Conservation (phyloP, 1,284 basidiomycete genomes). For the Spongispora temasekensis region DNA sequence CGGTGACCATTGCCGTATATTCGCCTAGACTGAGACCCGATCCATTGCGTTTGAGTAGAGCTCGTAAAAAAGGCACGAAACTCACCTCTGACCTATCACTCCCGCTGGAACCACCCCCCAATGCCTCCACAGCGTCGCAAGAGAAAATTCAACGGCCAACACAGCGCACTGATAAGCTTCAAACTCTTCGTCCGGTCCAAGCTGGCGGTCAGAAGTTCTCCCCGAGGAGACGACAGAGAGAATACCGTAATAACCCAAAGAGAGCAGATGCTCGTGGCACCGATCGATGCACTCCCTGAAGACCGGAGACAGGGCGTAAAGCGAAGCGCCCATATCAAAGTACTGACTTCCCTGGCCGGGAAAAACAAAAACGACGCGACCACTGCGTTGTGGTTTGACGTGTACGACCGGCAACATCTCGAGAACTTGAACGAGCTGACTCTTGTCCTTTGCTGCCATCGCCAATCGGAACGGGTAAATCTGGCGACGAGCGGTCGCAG, state of each 20-base stretch:
- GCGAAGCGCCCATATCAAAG: slow-evolving; percentile 57
- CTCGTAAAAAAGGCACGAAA: slow-evolving; percentile 11
- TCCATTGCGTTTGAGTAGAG: background rate
- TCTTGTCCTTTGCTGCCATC: slow-evolving; percentile 42
- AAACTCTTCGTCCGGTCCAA: slow-evolving; percentile 33
- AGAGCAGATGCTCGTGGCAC: slow-evolving; percentile 52
- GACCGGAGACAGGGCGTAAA: slow-evolving; percentile 49
- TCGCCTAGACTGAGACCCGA: slow-evolving; percentile 57
- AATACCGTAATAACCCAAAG: slow-evolving; percentile 53
- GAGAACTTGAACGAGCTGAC: slow-evolving; percentile 50
- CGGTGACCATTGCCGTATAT: slow-evolving; percentile 64
- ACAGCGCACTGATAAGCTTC: slow-evolving; percentile 54
- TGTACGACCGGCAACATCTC: slow-evolving; percentile 35
- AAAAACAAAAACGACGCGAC: slow-evolving; percentile 60
- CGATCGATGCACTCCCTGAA: slow-evolving; percentile 56
- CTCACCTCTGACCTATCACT: slow-evolving; percentile 67
- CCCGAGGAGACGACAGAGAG: slow-evolving; percentile 43
- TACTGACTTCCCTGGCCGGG: slow-evolving; percentile 73
- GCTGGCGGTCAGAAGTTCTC: slow-evolving; percentile 8
- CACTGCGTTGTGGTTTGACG: slow-evolving; percentile 25
- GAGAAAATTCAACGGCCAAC: slow-evolving; percentile 63
- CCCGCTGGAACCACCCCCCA: slow-evolving; percentile 62
- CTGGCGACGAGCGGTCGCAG: slow-evolving; percentile 62
- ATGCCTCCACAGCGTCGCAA: slow-evolving; percentile 60
- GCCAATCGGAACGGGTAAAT: slow-evolving; percentile 54